phyloP scores from a whole-genome alignment of 805 yeast genomes.

The Ogataea glucozyma region DNA sequence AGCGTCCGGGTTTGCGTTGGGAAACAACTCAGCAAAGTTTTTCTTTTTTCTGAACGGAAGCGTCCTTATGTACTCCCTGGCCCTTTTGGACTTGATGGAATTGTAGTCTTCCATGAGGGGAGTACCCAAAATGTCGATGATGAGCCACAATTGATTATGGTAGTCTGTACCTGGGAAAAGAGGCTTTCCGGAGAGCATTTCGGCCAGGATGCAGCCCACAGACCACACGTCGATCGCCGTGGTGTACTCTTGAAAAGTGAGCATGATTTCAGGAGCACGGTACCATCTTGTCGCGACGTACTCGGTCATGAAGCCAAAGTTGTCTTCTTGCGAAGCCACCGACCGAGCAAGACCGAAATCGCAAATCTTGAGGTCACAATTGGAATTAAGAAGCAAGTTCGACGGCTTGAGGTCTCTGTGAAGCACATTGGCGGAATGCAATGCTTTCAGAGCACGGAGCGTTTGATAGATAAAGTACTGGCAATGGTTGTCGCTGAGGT shows the following conservation, averaged over 20 bases:
- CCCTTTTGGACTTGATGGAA: conserved; percentile 75
- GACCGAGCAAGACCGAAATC: conserved; percentile 89
- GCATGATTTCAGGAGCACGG: conserved; percentile 96
- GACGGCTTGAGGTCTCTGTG: conserved; percentile 94
- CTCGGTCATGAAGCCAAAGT: conserved; percentile 87
- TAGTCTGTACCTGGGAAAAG: conserved; percentile 94
- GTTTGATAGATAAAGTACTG: conserved; percentile 94
- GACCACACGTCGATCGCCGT: conserved; percentile 97
- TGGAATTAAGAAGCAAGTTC: conserved; percentile 80
- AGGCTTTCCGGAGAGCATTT: conserved; percentile 82
- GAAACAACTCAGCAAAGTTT: conserved; percentile 53
- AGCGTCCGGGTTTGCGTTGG: conserved; percentile 61
- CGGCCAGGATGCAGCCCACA: conserved; percentile 94
- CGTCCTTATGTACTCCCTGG: conserved; percentile 82
- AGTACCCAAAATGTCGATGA: conserved; percentile 84
- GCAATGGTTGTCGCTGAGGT: conserved; percentile 85
- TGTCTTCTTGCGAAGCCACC: conserved; percentile 61
- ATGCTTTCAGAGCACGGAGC: conserved; percentile 81
- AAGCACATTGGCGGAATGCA: conserved; percentile 91
- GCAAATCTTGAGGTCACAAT: conserved; percentile 91
- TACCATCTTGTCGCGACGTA: conserved; percentile 98
- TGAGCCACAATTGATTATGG: conserved; percentile 83
- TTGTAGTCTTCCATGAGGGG: conserved; percentile 79
- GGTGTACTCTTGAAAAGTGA: conserved; percentile 89
- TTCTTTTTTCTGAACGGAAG: conserved; percentile 70